phyloP scores from a whole-genome alignment of 2,329 filamentous ascomycete species.

The Helminthosporium solani region DNA sequence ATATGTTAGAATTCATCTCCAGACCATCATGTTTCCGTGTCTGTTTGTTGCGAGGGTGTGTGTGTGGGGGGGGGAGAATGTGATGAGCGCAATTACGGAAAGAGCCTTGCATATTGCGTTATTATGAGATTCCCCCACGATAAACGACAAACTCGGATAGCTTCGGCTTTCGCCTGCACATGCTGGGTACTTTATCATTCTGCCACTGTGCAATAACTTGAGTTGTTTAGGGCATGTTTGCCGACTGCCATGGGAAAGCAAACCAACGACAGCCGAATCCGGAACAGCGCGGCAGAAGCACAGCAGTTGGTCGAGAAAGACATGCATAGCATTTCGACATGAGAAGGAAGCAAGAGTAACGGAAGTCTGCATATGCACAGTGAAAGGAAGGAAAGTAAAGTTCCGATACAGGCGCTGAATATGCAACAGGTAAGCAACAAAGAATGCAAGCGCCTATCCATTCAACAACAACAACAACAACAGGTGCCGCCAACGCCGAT shows the following conservation, averaged over 20 bases:
- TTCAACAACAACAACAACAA: no score
- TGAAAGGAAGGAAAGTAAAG: not conserved
- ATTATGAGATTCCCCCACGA: not conserved
- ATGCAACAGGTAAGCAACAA: not conserved
- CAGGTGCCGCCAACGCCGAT: no score
- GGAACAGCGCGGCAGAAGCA: no score
- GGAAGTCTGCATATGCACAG: not conserved
- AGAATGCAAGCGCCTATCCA: not conserved
- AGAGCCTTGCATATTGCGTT: constrained; percentile 3
- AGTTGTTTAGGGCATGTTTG: no score
- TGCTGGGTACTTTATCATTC: not conserved
- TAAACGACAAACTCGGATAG: not conserved
- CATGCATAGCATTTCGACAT: not conserved
- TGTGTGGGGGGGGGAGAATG: not conserved
- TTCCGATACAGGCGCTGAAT: not conserved
- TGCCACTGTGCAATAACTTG: no score
- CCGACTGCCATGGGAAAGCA: no score
- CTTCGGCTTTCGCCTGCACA: not conserved
- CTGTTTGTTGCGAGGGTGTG: not conserved
- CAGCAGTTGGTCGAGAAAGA: no score
- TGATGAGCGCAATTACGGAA: not conserved
- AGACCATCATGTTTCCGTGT: not conserved
- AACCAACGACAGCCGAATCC: no score
- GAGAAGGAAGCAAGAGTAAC: not conserved
- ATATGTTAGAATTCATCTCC: not conserved